Evolutionary conservation across 2,329 filamentous ascomycete genomes (phyloP).

Genomic region (Anthostomella pinea): DNA sequence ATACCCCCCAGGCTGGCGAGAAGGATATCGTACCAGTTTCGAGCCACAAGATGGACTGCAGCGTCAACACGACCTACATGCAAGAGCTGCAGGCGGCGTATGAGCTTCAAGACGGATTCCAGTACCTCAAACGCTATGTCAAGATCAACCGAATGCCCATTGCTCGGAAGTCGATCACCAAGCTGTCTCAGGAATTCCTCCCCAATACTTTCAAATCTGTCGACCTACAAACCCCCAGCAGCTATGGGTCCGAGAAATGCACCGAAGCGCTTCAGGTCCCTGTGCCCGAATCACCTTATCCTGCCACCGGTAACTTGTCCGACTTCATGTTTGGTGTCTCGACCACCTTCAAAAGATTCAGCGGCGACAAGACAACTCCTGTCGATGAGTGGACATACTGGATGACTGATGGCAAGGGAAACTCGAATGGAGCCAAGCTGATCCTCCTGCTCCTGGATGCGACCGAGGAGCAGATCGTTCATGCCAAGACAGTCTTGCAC

Average conservation of each 20-base stretch:
- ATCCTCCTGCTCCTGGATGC: slow-evolving; percentile 54
- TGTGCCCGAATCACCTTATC: slow-evolving; percentile 49
- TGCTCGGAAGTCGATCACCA: slow-evolving; percentile 49
- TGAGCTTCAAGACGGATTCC: slow-evolving; percentile 47
- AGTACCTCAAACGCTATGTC: slow-evolving; percentile 56
- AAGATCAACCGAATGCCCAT: slow-evolving; percentile 50
- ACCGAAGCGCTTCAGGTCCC: slow-evolving; percentile 48
- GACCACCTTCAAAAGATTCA: slow-evolving; percentile 55
- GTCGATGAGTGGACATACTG: slow-evolving; percentile 60
- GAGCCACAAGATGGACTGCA: slow-evolving; percentile 45
- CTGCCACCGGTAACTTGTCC: slow-evolving; percentile 50
- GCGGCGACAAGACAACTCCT: slow-evolving; percentile 48
- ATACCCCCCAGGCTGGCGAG: slow-evolving; percentile 23
- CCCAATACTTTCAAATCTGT: slow-evolving; percentile 46
- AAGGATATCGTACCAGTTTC: slow-evolving; percentile 33
- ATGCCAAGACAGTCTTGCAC: slow-evolving; percentile 45
- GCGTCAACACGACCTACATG: slow-evolving; percentile 46
- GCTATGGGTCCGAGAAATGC: slow-evolving; percentile 42
- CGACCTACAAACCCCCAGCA: slow-evolving; percentile 42
- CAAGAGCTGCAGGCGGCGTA: slow-evolving; percentile 45
- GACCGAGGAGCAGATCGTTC: slow-evolving; percentile 47
- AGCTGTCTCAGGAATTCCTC: slow-evolving; percentile 46
- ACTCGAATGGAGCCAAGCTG: slow-evolving; percentile 56
- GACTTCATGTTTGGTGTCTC: slow-evolving; percentile 60
- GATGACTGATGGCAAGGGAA: slow-evolving; percentile 54